Conservation (phyloP, 257 asterid species). For the Thymus quinquecostatus region DNA sequence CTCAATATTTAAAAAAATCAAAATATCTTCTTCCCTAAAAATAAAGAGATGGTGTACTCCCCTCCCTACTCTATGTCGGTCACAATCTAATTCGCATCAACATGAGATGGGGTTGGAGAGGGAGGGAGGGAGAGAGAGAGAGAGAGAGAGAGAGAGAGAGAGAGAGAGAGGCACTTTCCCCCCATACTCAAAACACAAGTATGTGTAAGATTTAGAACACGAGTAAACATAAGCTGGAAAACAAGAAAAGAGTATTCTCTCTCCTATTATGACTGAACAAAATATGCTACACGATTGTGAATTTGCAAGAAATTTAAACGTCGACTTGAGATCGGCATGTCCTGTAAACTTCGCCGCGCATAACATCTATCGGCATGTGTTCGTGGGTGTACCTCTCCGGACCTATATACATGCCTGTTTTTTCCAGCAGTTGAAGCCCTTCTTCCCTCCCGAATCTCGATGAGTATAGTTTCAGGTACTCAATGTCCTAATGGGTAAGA, state of each 20-base stretch:
- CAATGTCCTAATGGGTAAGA: constrained; percentile 56
- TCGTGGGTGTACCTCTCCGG: constrained; percentile 89
- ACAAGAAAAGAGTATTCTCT: neutral
- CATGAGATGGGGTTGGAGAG: neutral
- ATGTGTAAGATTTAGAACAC: neutral
- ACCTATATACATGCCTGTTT: constrained; percentile 82
- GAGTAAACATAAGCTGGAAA: constrained; percentile 5
- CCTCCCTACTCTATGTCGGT: no score
- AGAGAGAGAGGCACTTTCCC: neutral
- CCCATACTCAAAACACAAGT: neutral
- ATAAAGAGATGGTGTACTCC: no score
- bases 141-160: neutral
- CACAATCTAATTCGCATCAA: neutral
- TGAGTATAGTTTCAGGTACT: constrained; percentile 81
- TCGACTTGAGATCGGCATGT: constrained; percentile 59
- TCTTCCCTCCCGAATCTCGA: constrained; percentile 88
- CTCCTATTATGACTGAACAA: neutral
- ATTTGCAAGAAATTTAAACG: constrained; percentile 18
- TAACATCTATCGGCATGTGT: constrained; percentile 78
- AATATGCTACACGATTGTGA: neutral
- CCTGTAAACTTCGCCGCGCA: constrained; percentile 92
- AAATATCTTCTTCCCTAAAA: no score
- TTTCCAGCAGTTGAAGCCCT: constrained; percentile 77
- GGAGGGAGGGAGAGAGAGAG: neutral
- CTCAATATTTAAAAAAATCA: no score